A percentile compares a stretch with the other conserved stretches of the same genome.
These are phyloP conservation scores for Gossypium ekmanianum DNA, from an alignment of 345 rosid genomes.

Conservation along the genomic window DNA sequence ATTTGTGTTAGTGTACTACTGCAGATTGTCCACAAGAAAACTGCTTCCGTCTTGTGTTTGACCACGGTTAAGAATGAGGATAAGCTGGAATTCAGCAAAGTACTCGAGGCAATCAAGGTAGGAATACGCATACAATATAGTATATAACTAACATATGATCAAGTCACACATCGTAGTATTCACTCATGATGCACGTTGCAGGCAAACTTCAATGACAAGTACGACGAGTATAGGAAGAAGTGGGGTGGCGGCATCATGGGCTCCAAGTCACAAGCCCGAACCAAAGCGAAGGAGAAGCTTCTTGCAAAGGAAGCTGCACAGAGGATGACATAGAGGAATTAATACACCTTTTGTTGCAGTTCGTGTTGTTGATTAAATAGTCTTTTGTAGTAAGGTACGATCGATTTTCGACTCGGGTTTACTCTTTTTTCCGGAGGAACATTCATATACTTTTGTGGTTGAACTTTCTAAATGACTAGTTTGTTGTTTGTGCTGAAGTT, in stretches of 20 bases:
- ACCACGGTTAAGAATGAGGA: slow-evolving; percentile 81
- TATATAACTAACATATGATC: background rate
- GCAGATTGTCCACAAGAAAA: slow-evolving; percentile 54
- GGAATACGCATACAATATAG: background rate
- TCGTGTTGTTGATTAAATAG: slow-evolving; percentile 1
- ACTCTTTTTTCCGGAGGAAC: background rate
- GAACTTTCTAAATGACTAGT: background rate
- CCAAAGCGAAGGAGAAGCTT: slow-evolving; percentile 65
- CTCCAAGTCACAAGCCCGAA: slow-evolving; percentile 70
- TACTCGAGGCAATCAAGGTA: slow-evolving; percentile 81
- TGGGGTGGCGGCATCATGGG: slow-evolving; percentile 93
- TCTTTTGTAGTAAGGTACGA: background rate
- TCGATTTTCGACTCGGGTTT: background rate
- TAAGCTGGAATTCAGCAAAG: slow-evolving; percentile 70
- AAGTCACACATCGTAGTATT: background rate
- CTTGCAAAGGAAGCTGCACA: slow-evolving; percentile 74
- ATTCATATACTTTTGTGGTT: background rate
- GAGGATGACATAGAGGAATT: slow-evolving; percentile 43
- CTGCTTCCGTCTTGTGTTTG: slow-evolving; percentile 48
- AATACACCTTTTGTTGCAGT: background rate
- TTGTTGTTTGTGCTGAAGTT: background rate
- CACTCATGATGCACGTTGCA: slow-evolving; percentile 12
- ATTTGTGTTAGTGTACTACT: background rate
- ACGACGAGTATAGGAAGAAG: slow-evolving; percentile 69
- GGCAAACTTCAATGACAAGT: slow-evolving; percentile 79